These are phyloP conservation scores for Pelargonium nanum DNA, from an alignment of 345 rosid species.

Conservation along the genomic window DNA sequence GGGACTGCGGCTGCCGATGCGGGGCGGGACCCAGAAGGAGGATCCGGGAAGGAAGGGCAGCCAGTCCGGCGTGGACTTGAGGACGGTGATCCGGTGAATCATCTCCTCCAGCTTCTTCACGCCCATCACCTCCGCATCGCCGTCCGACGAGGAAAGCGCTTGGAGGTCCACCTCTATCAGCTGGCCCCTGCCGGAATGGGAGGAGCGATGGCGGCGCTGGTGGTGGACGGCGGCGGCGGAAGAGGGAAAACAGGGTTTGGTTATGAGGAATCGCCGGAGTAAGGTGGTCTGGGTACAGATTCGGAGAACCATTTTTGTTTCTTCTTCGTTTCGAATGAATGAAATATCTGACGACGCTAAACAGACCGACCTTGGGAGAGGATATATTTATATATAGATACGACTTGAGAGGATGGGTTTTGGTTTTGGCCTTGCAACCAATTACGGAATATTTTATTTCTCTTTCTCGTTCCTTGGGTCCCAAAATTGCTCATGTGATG, in stretches of 20 bases:
- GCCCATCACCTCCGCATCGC: slow-evolving; percentile 6
- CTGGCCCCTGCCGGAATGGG: slow-evolving; percentile 13
- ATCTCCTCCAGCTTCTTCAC: slow-evolving; percentile 29
- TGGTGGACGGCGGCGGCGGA: slow-evolving; percentile 2
- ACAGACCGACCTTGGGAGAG: too few relatives aligned
- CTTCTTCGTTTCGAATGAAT: neutral
- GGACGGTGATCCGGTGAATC: slow-evolving; percentile 20
- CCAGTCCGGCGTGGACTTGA: slow-evolving; percentile 41
- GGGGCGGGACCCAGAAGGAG: slow-evolving; percentile 42
- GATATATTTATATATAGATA: too few relatives aligned
- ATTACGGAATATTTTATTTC: too few relatives aligned
- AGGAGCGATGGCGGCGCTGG: slow-evolving; percentile 5
- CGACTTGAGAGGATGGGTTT: too few relatives aligned
- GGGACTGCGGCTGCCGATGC: neutral
- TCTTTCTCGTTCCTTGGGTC: too few relatives aligned
- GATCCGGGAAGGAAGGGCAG: slow-evolving; percentile 40
- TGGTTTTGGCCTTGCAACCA: too few relatives aligned
- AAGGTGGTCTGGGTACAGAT: slow-evolving; percentile 1
- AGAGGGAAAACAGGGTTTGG: slow-evolving; percentile 4
- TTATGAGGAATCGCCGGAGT: neutral
- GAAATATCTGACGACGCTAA: too few relatives aligned
- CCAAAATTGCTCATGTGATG: too few relatives aligned
- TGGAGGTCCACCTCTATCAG: slow-evolving; percentile 26
- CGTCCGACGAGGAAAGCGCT: slow-evolving; percentile 11
- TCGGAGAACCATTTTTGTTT: neutral